Percentiles rank a stretch among this genome's conserved stretches.
These are phyloP conservation scores for Termitomyces sp. DNA, from an alignment of 768 basidiomycete genomes.

Conservation along the genomic window DNA sequence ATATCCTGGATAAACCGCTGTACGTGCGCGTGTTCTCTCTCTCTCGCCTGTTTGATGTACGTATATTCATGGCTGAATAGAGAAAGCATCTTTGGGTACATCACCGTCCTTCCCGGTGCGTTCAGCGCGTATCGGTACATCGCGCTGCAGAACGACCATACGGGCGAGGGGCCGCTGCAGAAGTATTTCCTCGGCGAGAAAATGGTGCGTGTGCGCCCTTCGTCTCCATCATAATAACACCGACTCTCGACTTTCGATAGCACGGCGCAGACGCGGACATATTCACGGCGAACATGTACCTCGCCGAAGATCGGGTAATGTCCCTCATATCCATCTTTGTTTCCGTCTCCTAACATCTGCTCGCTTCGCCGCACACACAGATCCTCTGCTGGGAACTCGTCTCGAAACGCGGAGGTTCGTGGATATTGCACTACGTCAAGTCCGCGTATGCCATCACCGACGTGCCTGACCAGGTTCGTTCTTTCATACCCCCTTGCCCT, in stretches of 20 bases:
- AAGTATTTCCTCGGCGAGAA: slow-evolving; percentile 98
- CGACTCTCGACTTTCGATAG: slow-evolving; percentile 19
- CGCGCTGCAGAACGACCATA: slow-evolving; percentile 80
- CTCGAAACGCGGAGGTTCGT: slow-evolving; percentile 83
- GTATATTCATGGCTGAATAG: slow-evolving; percentile 18
- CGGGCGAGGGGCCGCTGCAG: slow-evolving; percentile 83
- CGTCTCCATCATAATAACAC: too few species aligned
- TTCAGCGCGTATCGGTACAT: slow-evolving; percentile 92
- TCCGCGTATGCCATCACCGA: slow-evolving; percentile 90
- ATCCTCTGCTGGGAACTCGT: slow-evolving; percentile 98
- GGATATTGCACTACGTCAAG: slow-evolving; percentile 96
- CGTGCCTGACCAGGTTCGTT: slow-evolving; percentile 78
- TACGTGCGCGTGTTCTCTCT: slow-evolving; percentile 19
- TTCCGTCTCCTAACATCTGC: too few species aligned
- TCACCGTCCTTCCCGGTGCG: slow-evolving; percentile 89
- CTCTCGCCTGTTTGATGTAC: not conserved
- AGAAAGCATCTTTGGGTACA: slow-evolving; percentile 88
- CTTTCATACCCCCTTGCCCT: not conserved
- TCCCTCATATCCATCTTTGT: slow-evolving; percentile 1
- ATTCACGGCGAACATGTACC: slow-evolving; percentile 95
- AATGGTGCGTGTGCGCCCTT: slow-evolving; percentile 26
- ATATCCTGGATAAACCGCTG: slow-evolving; percentile 89
- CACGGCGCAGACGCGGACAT: slow-evolving; percentile 85
- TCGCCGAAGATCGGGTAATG: slow-evolving; percentile 78
- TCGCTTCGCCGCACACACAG: slow-evolving; percentile 24